Evolutionary conservation across 2,329 filamentous ascomycete genomes (phyloP).

Genomic region (Pseudopithomyces chartarum): DNA sequence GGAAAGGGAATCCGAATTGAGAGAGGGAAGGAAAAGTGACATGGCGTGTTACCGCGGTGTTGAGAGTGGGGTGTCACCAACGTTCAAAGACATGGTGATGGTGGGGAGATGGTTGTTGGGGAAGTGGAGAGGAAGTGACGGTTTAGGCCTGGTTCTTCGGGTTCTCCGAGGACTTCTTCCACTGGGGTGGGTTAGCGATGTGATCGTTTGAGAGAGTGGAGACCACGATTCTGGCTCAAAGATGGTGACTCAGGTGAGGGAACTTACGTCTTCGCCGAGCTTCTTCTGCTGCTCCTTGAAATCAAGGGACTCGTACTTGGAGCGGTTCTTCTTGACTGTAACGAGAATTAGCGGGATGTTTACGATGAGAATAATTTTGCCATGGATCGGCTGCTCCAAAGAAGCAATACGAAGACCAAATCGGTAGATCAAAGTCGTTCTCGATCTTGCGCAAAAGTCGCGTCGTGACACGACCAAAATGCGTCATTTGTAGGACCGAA

Average conservation of each 20-base stretch:
- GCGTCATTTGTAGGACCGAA: slow-evolving; percentile 15
- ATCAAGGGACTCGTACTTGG: slow-evolving; percentile 38
- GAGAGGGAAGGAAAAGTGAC: not conserved
- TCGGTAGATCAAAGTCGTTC: too few relatives aligned
- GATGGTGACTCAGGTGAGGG: not conserved
- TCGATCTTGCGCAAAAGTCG: slow-evolving; percentile 8
- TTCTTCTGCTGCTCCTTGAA: slow-evolving; percentile 45
- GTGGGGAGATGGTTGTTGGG: too few relatives aligned
- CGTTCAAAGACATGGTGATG: too few relatives aligned
- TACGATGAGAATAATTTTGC: not conserved
- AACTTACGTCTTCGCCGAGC: slow-evolving; percentile 40
- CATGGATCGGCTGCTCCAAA: not conserved
- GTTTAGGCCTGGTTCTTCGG: slow-evolving; percentile 36
- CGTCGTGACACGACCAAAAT: slow-evolving; percentile 22
- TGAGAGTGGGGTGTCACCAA: too few relatives aligned
- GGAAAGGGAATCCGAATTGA: not conserved
- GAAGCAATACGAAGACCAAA: not conserved
- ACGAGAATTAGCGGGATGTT: slow-evolving; percentile 16
- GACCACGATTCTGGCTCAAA: not conserved
- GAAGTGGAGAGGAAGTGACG: too few relatives aligned
- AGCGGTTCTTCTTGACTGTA: slow-evolving; percentile 42
- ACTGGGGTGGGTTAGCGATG: slow-evolving; percentile 31
- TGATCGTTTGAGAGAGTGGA: not conserved
- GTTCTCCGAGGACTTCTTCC: slow-evolving; percentile 43
- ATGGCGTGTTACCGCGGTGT: too few relatives aligned